Percentiles rank a stretch among this genome's conserved stretches.
phyloP scores from a whole-genome alignment of 1,139 yeast genomes.

The Saccharomyces hybrid region DNA sequence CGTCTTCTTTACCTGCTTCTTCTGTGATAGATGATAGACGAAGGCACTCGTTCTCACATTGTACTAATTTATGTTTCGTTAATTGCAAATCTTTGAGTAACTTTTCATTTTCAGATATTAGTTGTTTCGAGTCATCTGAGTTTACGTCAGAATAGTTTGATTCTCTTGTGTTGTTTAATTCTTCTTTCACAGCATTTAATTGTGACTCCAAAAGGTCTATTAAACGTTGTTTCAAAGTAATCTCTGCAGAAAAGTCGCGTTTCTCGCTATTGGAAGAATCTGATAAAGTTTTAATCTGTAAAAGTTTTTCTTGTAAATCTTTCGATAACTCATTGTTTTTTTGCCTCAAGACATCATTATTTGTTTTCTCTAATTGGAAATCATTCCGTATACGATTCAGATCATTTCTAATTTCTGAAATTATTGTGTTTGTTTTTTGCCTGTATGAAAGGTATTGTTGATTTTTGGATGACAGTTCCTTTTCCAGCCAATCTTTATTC shows the following conservation, averaged over 20 bases:
- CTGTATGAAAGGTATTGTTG: constrained; percentile 35
- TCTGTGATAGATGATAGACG: constrained; percentile 39
- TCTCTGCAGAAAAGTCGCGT: constrained; percentile 53
- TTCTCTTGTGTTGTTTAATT: constrained; percentile 34
- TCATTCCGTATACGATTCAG: constrained; percentile 8
- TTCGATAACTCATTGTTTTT: constrained; percentile 14
- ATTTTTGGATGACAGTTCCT: constrained; percentile 21
- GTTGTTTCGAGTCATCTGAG: not conserved
- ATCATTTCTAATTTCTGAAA: constrained; percentile 23
- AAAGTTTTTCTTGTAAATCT: constrained; percentile 19
- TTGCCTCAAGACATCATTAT: constrained; percentile 8
- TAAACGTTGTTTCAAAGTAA: constrained; percentile 56
- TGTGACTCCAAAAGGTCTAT: constrained; percentile 52
- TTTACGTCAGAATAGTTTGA: constrained; percentile 30
- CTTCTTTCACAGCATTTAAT: constrained; percentile 32
- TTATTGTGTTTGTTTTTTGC: constrained; percentile 34
- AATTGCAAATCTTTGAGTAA: not conserved
- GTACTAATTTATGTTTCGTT: constrained; percentile 41
- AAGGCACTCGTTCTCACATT: constrained; percentile 42
- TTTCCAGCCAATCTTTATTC: constrained; percentile 19
- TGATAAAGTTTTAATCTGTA: constrained; percentile 42
- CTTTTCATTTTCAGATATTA: not conserved
- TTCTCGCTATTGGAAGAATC: constrained; percentile 42
- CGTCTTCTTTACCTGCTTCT: constrained; percentile 44
- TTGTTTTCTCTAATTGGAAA: constrained; percentile 12